A percentile compares a stretch with the other conserved stretches of the same genome.
Conservation (phyloP, 2,329 filamentous ascomycete genomes). For the Trichoderma arundinaceum region DNA sequence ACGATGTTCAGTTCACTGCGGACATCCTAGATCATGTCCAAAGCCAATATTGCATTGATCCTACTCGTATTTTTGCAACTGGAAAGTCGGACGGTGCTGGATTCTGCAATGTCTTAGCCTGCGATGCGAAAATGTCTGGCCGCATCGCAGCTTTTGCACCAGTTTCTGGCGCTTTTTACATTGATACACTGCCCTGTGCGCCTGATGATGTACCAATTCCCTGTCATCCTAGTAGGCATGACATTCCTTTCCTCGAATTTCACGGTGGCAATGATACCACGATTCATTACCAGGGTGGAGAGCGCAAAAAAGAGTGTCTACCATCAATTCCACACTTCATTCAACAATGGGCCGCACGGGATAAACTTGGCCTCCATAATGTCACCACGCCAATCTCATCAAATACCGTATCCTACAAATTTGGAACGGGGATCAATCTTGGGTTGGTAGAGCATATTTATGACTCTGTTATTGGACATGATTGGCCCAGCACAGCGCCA, state of each 20-base stretch:
- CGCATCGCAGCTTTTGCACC: constrained; percentile 15
- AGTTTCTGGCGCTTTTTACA: constrained; percentile 12
- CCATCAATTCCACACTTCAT: constrained; percentile 22
- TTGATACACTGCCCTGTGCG: background rate
- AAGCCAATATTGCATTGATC: constrained; percentile 11
- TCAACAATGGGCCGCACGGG: constrained; percentile 16
- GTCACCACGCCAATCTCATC: background rate
- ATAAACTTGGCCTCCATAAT: background rate
- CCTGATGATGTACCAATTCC: background rate
- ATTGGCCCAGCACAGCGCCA: constrained; percentile 5
- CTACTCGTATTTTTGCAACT: background rate
- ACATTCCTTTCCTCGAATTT: constrained; percentile 17
- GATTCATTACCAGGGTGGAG: background rate
- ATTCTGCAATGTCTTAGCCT: constrained; percentile 14
- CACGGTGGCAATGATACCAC: constrained; percentile 18
- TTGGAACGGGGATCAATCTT: background rate
- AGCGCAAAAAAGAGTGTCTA: constrained; percentile 11
- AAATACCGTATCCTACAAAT: constrained; percentile 7
- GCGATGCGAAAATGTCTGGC: background rate
- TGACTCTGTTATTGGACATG: constrained; percentile 14
- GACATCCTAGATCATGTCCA: constrained; percentile 17
- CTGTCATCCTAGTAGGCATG: background rate
- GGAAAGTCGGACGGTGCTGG: constrained; percentile 17
- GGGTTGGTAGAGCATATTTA: background rate
- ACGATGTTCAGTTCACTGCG: constrained; percentile 9